phyloP scores from a whole-genome alignment of 768 basidiomycete genomes.

The Leccinum incarnatum region DNA sequence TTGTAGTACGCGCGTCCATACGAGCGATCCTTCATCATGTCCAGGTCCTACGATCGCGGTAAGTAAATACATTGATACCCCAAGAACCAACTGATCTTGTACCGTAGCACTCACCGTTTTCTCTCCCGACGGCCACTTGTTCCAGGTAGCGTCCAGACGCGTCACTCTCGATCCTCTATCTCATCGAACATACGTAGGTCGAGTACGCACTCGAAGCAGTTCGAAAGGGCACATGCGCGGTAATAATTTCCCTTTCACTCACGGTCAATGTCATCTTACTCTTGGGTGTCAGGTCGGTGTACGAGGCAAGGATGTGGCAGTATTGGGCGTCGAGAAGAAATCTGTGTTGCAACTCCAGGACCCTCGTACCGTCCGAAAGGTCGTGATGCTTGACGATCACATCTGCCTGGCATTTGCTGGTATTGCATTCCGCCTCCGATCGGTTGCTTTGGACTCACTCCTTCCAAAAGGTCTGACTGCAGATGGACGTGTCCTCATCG shows the following conservation, averaged over 20 bases:
- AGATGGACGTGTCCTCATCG: constrained; percentile 95
- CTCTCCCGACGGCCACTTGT: constrained; percentile 98
- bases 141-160: constrained; percentile 65
- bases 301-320: constrained; percentile 90
- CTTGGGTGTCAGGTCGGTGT: constrained; percentile 75
- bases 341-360: constrained; percentile 96
- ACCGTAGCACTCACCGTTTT: constrained; percentile 88
- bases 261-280: constrained; percentile 2
- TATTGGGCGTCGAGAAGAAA: constrained; percentile 99
- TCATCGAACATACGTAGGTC: constrained; percentile 55
- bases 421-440: constrained; percentile 35
- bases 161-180: constrained; percentile 17
- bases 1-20: constrained; percentile 50
- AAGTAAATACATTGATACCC: constrained; percentile 11
- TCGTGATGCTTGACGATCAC: constrained; percentile 98
- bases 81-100: constrained; percentile 3
- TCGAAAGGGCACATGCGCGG: constrained; percentile 94
- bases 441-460: constrained; percentile 9
- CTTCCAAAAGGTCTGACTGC: constrained; percentile 79
- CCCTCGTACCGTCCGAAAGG: constrained; percentile 95
- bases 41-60: constrained; percentile 98
- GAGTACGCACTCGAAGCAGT: constrained; percentile 99
- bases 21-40: constrained; percentile 47
- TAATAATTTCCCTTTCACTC: constrained; percentile 36
- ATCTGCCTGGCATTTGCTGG: constrained; percentile 97